Evolutionary conservation across 2,329 filamentous ascomycete species (phyloP).

Genomic region (Alternaria rosae): DNA sequence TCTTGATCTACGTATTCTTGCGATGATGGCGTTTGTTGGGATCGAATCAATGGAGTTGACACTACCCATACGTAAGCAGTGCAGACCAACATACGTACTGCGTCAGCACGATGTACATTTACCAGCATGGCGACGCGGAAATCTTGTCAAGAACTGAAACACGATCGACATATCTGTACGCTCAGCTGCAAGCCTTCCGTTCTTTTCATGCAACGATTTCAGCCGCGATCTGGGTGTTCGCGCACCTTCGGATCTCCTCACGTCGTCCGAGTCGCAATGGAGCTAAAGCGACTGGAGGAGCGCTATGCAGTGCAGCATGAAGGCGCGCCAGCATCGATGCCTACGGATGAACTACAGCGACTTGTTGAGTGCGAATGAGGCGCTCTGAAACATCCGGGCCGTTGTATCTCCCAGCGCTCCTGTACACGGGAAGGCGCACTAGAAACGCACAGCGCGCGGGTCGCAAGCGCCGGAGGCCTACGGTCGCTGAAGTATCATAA

Average conservation of each 20-base stretch:
- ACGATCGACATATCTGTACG: not conserved
- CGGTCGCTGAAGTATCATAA: not conserved
- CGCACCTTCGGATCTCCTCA: constrained; percentile 17
- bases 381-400: constrained; percentile 5
- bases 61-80: not conserved
- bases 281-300: not conserved
- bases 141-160: not conserved
- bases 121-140: not conserved
- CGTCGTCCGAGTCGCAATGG: not conserved
- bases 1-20: not conserved
- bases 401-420: not conserved
- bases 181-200: not conserved
- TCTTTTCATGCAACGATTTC: not conserved
- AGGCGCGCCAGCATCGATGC: not conserved
- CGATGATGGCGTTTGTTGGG: not conserved
- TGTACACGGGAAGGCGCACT: not conserved
- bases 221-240: not conserved
- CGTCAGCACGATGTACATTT: not conserved
- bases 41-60: not conserved
- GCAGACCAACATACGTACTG: not conserved
- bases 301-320: not conserved
- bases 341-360: not conserved
- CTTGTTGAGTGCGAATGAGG: not conserved
- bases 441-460: not conserved
- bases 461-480: not conserved